Conservation (phyloP, 169 alveolate species). For the Theileria equi region DNA sequence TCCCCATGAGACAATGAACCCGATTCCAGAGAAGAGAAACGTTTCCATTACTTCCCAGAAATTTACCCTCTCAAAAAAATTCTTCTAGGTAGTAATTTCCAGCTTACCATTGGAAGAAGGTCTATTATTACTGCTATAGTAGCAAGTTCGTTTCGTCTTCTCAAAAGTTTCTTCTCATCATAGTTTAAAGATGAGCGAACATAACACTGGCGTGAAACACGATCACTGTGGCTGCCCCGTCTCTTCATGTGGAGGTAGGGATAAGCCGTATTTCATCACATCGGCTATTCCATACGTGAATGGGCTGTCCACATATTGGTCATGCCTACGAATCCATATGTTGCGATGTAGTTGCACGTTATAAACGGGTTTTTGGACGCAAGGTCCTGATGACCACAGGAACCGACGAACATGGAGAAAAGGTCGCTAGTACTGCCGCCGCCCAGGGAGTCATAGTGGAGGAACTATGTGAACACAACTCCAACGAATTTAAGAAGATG, state of each 20-base stretch:
- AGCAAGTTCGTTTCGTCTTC: no score
- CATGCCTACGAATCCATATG: conserved; percentile 82
- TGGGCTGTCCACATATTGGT: conserved; percentile 92
- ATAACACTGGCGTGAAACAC: no score
- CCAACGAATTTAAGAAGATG: conserved; percentile 59
- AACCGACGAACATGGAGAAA: conserved; percentile 92
- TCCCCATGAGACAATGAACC: no score
- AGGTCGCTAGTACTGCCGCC: conserved; percentile 87
- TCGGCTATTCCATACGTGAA: conserved; percentile 91
- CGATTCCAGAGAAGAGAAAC: no score
- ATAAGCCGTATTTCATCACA: conserved; percentile 75
- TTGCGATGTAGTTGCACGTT: conserved; percentile 78
- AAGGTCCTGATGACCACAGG: conserved; percentile 83
- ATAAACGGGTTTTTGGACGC: conserved; percentile 76
- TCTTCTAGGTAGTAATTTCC: no score
- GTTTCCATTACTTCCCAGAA: no score
- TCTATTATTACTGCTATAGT: no score
- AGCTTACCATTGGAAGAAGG: no score
- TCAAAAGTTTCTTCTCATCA: no score
- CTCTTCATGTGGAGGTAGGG: neutral
- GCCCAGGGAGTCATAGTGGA: conserved; percentile 75
- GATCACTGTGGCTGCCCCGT: no score
- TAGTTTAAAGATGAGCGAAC: no score
- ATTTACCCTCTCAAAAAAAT: no score
- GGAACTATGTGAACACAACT: conserved; percentile 80